Evolutionary conservation across 2,329 filamentous ascomycete species (phyloP).

Genomic region (Fusarium succisae): DNA sequence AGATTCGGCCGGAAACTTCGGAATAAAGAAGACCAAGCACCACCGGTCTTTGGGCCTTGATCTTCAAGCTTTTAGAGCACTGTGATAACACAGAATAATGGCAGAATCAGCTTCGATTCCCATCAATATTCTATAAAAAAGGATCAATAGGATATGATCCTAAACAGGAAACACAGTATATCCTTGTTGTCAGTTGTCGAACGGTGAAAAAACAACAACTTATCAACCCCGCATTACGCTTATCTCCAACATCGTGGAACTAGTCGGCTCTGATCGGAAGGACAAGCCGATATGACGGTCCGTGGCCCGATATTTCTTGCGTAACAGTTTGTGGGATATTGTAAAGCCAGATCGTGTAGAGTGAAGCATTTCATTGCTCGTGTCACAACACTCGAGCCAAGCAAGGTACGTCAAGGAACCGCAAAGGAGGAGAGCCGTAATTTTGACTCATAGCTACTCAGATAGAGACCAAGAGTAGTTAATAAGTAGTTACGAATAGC

Average conservation of each 20-base stretch:
- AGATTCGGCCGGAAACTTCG: not conserved
- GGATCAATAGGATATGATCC: not conserved
- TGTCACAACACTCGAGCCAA: not conserved
- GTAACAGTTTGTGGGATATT: not conserved
- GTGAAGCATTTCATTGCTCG: rapidly evolving
- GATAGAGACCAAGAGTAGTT: not conserved
- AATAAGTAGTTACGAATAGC: rapidly evolving
- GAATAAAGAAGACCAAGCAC: not conserved
- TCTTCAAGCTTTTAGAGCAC: not conserved
- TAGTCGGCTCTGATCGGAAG: slow-evolving; percentile 14
- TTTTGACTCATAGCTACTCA: rapidly evolving
- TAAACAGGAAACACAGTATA: not conserved
- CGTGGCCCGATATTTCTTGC: slow-evolving; percentile 50
- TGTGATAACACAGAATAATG: not conserved
- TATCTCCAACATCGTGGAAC: slow-evolving; percentile 46
- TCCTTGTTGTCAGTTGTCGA: not conserved
- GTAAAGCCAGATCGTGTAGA: not conserved
- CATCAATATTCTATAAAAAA: not conserved
- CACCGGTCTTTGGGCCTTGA: too few relatives aligned
- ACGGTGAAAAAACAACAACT: slow-evolving; percentile 2
- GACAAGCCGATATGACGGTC: not conserved
- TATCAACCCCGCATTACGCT: slow-evolving; percentile 31
- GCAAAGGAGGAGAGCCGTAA: not conserved
- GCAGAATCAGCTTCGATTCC: not conserved
- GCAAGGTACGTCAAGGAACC: too few relatives aligned